Evolutionary conservation across 345 rosid species (phyloP).

Genomic region (Hibiscus syriacus): DNA sequence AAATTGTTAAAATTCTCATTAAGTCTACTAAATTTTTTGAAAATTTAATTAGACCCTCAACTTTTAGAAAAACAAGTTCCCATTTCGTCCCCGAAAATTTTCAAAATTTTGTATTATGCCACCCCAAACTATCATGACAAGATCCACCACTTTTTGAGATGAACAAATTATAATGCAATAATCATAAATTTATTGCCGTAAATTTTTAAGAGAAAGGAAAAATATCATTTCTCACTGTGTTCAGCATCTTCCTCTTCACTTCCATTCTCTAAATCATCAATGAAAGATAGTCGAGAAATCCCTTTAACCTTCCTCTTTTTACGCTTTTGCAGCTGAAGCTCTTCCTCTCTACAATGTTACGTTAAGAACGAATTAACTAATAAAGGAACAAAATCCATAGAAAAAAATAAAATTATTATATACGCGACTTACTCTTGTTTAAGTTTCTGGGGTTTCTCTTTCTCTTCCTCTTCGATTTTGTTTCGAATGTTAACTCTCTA

Average conservation of each 20-base stretch:
- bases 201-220: not conserved
- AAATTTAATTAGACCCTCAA: too few species aligned
- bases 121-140: too few species aligned
- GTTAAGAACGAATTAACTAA: not conserved
- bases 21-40: too few species aligned
- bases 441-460: conserved; percentile 89
- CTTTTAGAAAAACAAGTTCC: too few species aligned
- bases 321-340: conserved; percentile 76
- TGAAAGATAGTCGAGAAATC: conserved; percentile 63
- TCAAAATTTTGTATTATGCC: too few species aligned
- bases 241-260: conserved; percentile 67
- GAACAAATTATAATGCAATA: not conserved
- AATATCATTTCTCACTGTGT: conserved; percentile 28
- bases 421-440: conserved; percentile 65
- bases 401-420: not conserved
- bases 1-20: too few species aligned
- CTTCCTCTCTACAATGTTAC: conserved; percentile 66
- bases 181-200: not conserved
- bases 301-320: conserved; percentile 83
- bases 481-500: conserved; percentile 92
- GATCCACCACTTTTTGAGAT: too few species aligned
- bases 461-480: conserved; percentile 95
- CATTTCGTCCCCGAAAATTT: too few species aligned
- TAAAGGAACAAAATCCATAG: not conserved
- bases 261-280: conserved; percentile 72